Conservation (phyloP, 352 stramenopile genomes). For the Phytophthora multivora region DNA sequence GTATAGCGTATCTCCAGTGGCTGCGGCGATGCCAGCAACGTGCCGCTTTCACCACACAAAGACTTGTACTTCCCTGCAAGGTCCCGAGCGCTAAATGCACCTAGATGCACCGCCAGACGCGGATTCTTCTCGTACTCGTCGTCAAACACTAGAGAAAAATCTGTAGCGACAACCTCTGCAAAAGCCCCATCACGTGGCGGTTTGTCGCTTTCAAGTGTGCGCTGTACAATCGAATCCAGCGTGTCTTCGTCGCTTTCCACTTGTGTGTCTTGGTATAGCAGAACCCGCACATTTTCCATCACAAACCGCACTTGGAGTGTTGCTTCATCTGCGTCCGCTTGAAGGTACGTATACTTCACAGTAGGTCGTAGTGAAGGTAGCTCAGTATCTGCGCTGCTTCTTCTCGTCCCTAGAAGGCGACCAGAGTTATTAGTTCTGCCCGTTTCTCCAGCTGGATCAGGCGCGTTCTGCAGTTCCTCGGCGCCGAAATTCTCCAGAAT, state of each 20-base stretch:
- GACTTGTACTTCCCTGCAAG: conserved; percentile 32
- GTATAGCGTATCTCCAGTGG: conserved; percentile 57
- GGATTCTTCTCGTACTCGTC: conserved; percentile 54
- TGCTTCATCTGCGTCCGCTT: conserved; percentile 66
- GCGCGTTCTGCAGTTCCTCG: conserved; percentile 48
- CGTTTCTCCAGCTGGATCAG: conserved; percentile 2
- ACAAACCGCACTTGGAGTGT: conserved; percentile 69
- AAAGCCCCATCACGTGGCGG: conserved; percentile 15
- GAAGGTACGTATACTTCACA: conserved; percentile 75
- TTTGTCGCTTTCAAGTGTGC: conserved; percentile 6
- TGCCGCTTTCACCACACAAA: conserved; percentile 16
- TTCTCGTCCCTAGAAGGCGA: conserved; percentile 1
- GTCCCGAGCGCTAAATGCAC: conserved; percentile 46
- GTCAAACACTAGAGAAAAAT: conserved; percentile 42
- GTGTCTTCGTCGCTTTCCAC: conserved; percentile 4
- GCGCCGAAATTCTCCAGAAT: conserved; percentile 79
- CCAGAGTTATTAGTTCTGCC: conserved; percentile 4
- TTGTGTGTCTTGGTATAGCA: conserved; percentile 44
- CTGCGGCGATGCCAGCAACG: conserved; percentile 47
- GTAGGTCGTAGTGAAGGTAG: conserved; percentile 52
- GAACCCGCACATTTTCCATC: conserved; percentile 59
- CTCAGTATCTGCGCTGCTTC: conserved; percentile 20
- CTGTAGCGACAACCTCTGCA: conserved; percentile 34
- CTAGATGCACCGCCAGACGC: conserved; percentile 44
- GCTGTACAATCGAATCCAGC: conserved; percentile 14